Base-by-base conservation (phyloP, 2,329 filamentous ascomycete genomes). In the Fusarium sp. region DNA sequence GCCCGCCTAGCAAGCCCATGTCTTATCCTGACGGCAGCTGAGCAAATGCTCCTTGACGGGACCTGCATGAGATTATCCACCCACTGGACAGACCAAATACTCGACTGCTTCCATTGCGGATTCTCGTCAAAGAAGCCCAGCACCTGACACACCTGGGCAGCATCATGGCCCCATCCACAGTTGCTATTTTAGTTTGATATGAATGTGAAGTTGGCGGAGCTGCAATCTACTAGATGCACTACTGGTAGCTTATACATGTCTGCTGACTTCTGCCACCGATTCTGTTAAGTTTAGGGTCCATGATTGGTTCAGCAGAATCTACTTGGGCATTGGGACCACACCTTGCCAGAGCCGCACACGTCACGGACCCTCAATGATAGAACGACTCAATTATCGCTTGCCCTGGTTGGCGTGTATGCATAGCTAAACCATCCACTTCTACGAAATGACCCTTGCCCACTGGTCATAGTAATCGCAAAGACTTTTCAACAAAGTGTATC, bases 31-130 rank as follows among this genome's bases (percentile, higher is more conserved):
- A 36, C 32, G n/a, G 18, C 5, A 63, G 48, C 48, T 68, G 69
- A 63, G 62, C 35, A 72, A 72, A 62, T 55, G 66, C 65, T 69
- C 67, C 64, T 62, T 44, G 42, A 51, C 62, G 59, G 69, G 64
- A 69, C 70, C 70, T 72, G 69, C 64, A 62, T 72, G 38, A 36
- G 22, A 57, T 26, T 50, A 44, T 66, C 44, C 53, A 70, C 56
- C 41, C 53, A 65, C 63, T 42, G 50, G 22, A 42, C 55, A 36
- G 36, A 51, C 51, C 28, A 22, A 39, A 61, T 32, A 41, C 24
- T 39, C 38, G 38, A 24, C 44, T 47, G 48, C 26, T 69, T 60
- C 53, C 20, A 54, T 54, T 30, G 39, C 61, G 54, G 47, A 50
- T 38, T 53, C 38, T 26, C 28, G 24, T 55, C 24, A 28, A 39